Evolutionary conservation across 768 basidiomycete species (phyloP).

Genomic region (Phaeolepiota aurea): DNA sequence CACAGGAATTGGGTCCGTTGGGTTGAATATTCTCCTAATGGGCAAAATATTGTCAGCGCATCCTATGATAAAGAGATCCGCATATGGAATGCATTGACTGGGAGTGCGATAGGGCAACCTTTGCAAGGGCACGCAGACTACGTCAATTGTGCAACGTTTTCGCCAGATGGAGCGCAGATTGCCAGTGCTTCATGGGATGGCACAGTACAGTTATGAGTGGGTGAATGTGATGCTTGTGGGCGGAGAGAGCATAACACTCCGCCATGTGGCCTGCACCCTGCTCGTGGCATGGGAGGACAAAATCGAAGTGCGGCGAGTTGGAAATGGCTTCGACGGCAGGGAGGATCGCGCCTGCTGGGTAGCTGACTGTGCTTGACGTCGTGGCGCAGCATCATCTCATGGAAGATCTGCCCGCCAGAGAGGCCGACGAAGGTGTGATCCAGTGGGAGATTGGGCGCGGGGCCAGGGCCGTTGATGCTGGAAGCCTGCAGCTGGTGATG

Average conservation of each 20-base stretch:
- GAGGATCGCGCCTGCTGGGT: conserved; percentile 95
- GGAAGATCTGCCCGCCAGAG: conserved; percentile 95
- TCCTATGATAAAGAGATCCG: conserved; percentile 1
- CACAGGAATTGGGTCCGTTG: conserved; percentile 1
- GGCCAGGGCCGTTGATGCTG: conserved; percentile 26
- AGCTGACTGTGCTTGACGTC: conserved; percentile 95
- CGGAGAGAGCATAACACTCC: conserved; percentile 95
- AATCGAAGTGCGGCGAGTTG: conserved; percentile 91
- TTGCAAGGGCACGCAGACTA: neutral
- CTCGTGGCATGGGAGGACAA: conserved; percentile 92
- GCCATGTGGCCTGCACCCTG: conserved; percentile 99
- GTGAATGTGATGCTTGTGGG: no score
- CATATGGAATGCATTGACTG: neutral
- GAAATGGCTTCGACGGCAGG: conserved; percentile 99
- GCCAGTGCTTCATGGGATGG: neutral
- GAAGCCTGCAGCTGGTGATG: conserved; percentile 22
- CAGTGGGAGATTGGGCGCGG: conserved; percentile 39
- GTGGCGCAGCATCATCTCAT: conserved; percentile 99
- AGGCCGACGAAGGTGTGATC: conserved; percentile 89
- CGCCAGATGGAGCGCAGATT: neutral
- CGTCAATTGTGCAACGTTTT: neutral
- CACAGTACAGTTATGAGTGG: no score
- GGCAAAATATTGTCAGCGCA: neutral
- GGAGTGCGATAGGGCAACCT: neutral
- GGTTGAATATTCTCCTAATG: neutral